Evolutionary conservation across 345 rosid species (phyloP), one percentile per base, ranked within the genome.

Genomic region (Melaleuca quinquenervia): DNA sequence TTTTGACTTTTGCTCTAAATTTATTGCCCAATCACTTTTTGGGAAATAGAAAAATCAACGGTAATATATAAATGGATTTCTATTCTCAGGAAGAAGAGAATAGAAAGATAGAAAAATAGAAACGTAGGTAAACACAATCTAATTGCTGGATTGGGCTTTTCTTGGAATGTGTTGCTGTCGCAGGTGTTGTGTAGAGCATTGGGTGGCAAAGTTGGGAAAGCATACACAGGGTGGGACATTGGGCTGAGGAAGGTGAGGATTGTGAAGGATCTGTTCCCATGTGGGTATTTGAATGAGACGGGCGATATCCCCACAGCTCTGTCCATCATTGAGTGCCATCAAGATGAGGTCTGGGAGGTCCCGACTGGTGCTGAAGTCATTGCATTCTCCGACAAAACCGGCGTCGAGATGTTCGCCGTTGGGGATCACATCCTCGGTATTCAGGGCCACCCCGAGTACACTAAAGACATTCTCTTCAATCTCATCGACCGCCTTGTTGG

Each of bases 391-490:
- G 93, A 91, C 11, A 96, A 92, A 76, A 96, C 96, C 70, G 94
- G 94, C 15, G 94, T 97, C 8, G 99, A 97, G 85, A 94, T 96
- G 95, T 96, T 87, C 56, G 27, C 84, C 0, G 87, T 96, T 22
- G 96, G 93, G 18, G 90, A 92, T 50, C 98, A 90, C 85, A 90
- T 97, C 62, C 86, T 95, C 56, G 97, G 98, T n/a, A 91, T 97
- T 86, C 99, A 97, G 91, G 98, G 99, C 44, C 98, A 97, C 85
- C 98, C 97, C 16, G 99, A 97, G 87, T 95, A 96, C 89, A 93
- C 96, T 89, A 94, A 91, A 80, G 98, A 95, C 90, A 96, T 97
- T 80, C 91, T 97, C 64, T 88, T 20, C 82, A 90, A 91, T 86
- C 93, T 97, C 85, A 90, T 96, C 8, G 98, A 96, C 84, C 98